A percentile compares a stretch with the other conserved stretches of the same genome.
These are phyloP conservation scores for Claviceps sp. DNA, from an alignment of 2,329 filamentous ascomycete species.

Conservation along the genomic window DNA sequence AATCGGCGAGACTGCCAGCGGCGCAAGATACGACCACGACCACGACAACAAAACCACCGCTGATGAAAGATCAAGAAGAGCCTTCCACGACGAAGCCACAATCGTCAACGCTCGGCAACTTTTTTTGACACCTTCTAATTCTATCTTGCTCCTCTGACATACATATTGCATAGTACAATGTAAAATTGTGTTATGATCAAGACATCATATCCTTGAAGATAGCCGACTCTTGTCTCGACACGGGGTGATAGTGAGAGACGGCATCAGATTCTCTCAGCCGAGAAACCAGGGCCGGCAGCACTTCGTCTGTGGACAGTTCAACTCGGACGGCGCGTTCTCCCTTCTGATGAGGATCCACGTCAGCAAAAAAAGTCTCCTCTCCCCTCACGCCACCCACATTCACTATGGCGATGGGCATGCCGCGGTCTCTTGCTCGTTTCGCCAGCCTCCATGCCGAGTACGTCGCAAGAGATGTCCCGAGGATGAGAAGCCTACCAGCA, in stretches of 20 bases:
- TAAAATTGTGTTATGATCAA: slow-evolving; percentile 18
- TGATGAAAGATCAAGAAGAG: slow-evolving; percentile 8
- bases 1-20: background rate
- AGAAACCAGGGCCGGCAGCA: slow-evolving; percentile 44
- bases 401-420: slow-evolving; percentile 75
- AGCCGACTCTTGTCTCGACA: slow-evolving; percentile 1
- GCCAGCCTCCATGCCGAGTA: slow-evolving; percentile 90
- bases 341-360: slow-evolving; percentile 35
- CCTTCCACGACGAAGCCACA: slow-evolving; percentile 13
- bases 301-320: slow-evolving; percentile 42
- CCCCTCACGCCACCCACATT: slow-evolving; percentile 78
- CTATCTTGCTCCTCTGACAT: slow-evolving; percentile 5
- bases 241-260: background rate
- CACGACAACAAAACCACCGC: slow-evolving; percentile 1
- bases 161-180: slow-evolving; percentile 7
- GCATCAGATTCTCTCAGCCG: slow-evolving; percentile 25
- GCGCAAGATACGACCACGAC: slow-evolving; percentile 1
- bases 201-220: slow-evolving; percentile 49
- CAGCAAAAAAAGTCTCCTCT: slow-evolving; percentile 57
- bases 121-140: slow-evolving; percentile 30
- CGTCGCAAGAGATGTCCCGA: slow-evolving; percentile 85
- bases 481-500: slow-evolving; percentile 59
- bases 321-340: slow-evolving; percentile 42
- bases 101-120: slow-evolving; percentile 28
- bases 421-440: slow-evolving; percentile 66